Percentiles rank a stretch among this genome's conserved stretches.
phyloP scores from a whole-genome alignment of 805 yeast species.

The Ogataea siamensis region DNA sequence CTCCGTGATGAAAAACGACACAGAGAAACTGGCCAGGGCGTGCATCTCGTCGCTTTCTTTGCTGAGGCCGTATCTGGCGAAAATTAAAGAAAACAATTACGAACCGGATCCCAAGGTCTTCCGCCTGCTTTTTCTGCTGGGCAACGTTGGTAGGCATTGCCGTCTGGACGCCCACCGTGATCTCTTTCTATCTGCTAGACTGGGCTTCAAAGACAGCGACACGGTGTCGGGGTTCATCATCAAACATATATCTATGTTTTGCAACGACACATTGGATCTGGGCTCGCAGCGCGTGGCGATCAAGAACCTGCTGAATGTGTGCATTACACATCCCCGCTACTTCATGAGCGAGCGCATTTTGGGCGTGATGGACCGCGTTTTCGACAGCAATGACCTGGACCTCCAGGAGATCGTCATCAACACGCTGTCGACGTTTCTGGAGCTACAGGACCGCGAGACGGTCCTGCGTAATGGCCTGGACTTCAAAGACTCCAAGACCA shows the following conservation, averaged over 20 bases:
- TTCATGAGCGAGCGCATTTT: conserved; percentile 58
- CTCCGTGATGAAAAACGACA: conserved; percentile 45
- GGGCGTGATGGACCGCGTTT: conserved; percentile 48
- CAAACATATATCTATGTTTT: conserved; percentile 56
- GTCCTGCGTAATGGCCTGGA: conserved; percentile 41
- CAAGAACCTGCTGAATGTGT: conserved; percentile 55
- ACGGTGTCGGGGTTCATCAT: conserved; percentile 56
- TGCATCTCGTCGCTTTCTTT: conserved; percentile 58
- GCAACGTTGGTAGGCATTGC: conserved; percentile 70
- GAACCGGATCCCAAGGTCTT: conserved; percentile 46
- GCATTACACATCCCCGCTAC: conserved; percentile 62
- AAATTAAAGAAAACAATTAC: conserved; percentile 15
- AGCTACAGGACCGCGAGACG: conserved; percentile 51
- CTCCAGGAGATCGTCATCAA: conserved; percentile 52
- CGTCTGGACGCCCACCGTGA: conserved; percentile 48
- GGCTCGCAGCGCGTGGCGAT: conserved; percentile 50
- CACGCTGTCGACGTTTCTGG: conserved; percentile 57
- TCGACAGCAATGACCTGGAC: conserved; percentile 37
- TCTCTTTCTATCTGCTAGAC: conserved; percentile 37
- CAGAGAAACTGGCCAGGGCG: conserved; percentile 54
- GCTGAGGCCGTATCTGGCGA: conserved; percentile 45
- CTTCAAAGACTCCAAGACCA: conserved; percentile 34
- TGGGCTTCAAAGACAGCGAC: conserved; percentile 50
- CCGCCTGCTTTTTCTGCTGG: conserved; percentile 60
- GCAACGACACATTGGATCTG: conserved; percentile 31